phyloP scores from a whole-genome alignment of 306 rosid genomes.

The Neltuma alba region DNA sequence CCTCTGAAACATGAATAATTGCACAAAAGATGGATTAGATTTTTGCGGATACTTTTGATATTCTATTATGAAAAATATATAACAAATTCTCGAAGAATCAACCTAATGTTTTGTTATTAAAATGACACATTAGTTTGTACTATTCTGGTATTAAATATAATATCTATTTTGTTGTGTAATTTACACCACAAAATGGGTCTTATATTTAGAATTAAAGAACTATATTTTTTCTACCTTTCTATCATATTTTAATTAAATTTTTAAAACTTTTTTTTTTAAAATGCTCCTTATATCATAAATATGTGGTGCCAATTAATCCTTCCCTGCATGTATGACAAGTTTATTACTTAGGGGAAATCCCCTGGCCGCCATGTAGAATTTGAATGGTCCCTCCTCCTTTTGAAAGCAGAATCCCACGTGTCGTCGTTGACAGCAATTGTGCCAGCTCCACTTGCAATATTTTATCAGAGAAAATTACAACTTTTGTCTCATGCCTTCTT shows the following conservation, averaged over 20 bases:
- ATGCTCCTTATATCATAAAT: neutral
- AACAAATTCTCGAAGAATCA: neutral
- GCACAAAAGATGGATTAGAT: too few relatives aligned
- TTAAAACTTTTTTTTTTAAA: neutral
- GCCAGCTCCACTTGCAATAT: constrained; percentile 32
- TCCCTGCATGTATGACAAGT: constrained; percentile 43
- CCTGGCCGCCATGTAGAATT: constrained; percentile 2
- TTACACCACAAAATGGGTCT: too few relatives aligned
- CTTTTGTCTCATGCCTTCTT: constrained; percentile 14
- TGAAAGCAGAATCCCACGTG: constrained; percentile 31
- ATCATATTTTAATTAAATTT: neutral
- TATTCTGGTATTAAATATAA: too few relatives aligned
- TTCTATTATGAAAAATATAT: too few relatives aligned
- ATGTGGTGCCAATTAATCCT: constrained; percentile 17
- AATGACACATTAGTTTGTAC: neutral
- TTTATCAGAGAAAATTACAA: constrained; percentile 29
- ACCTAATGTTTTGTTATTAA: neutral
- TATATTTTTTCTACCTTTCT: neutral
- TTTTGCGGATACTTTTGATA: too few relatives aligned
- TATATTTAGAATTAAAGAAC: too few relatives aligned
- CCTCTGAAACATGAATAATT: neutral
- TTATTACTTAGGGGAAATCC: constrained; percentile 38
- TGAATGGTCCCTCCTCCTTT: constrained; percentile 35
- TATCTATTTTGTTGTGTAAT: too few relatives aligned
- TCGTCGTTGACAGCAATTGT: constrained; percentile 21